Evolutionary conservation across 805 yeast genomes (phyloP), one percentile per base, ranked within the genome.

Genomic region (Dipodascopsis uninucleata): DNA sequence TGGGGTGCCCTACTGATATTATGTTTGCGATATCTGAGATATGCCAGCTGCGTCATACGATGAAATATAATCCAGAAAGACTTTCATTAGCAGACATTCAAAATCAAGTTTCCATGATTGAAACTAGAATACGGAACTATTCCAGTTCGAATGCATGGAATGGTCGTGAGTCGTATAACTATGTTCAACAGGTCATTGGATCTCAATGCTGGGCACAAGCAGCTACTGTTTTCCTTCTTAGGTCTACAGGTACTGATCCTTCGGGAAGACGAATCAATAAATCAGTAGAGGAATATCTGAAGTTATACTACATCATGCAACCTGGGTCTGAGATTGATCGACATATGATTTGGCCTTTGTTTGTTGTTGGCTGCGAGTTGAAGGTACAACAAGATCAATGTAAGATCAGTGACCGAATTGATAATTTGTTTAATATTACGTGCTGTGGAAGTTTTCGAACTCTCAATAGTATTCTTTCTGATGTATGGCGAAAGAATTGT

Each of bases 191-290:
- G 25, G 33, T 45, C 2, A 45, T 43, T 6, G 53, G 48, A 3
- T 25, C 51, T 12, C 53, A 49, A 25, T 49, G 53, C 38, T 49
- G 53, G 53, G 53, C 53, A 12, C 51, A 45, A 31, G 53, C 53
- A 9, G 28, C 53, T 12, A 45, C 43, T 7, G 42, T 49, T 22
- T 39, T 47, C 33, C 39, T 49, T 16, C 31, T 49, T 16, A 42
- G 53, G 12, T 45, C 51, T 14, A 49, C 53, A 12, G 53, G 53
- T 12, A 45, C 45, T 49, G 53, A 49, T 25, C 53, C 51, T 5
- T 49, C 53, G 4, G 45, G 48, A 3, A 39, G 45, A 4, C 43
- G 51, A 4, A 38, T 45, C 22, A 38, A 41, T 7, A 43, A 43
- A 20, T 35, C 43, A 7, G 47, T 45, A 8, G 47, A 36, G 23